Percentiles rank a stretch among this genome's conserved stretches.
phyloP scores from a whole-genome alignment of 306 rosid genomes.

The Rubus idaeus region DNA sequence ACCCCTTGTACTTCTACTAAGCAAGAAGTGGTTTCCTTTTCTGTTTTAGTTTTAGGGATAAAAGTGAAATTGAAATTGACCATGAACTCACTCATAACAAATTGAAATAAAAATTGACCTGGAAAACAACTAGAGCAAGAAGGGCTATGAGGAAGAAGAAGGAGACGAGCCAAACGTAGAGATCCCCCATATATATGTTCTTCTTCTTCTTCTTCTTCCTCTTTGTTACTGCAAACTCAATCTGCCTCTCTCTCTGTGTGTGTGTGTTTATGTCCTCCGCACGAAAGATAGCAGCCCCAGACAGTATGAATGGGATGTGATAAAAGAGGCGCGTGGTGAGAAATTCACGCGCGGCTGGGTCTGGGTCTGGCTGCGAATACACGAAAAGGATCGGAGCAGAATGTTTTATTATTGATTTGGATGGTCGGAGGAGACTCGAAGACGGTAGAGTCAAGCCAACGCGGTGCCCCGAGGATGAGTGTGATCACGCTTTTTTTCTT shows the following conservation, averaged over 20 bases:
- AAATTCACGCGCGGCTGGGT: conserved; percentile 2
- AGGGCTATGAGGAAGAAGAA: conserved; percentile 78
- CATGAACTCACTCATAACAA: not conserved
- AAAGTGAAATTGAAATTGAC: not conserved
- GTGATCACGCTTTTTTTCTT: not conserved
- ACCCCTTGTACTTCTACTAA: not conserved
- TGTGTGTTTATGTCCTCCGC: not conserved
- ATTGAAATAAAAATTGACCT: conserved; percentile 39
- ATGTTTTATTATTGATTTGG: not conserved
- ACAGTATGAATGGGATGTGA: not conserved
- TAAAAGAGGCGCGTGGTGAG: conserved; percentile 24
- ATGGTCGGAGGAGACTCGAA: not conserved
- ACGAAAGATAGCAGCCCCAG: conserved; percentile 14
- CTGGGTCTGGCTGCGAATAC: not conserved
- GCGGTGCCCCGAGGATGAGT: conserved; percentile 16
- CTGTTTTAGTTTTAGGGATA: not conserved
- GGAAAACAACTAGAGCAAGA: conserved; percentile 72
- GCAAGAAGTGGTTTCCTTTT: not conserved
- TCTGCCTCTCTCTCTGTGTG: not conserved
- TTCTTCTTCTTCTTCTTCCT: conserved; percentile 19
- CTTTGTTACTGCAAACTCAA: not conserved
- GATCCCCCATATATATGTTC: conserved; percentile 56
- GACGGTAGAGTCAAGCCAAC: not conserved
- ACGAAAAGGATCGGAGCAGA: conserved; percentile 14
- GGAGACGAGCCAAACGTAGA: conserved; percentile 78